phyloP scores from a whole-genome alignment of 2,329 filamentous ascomycete genomes.

The Xylaria sp. region DNA sequence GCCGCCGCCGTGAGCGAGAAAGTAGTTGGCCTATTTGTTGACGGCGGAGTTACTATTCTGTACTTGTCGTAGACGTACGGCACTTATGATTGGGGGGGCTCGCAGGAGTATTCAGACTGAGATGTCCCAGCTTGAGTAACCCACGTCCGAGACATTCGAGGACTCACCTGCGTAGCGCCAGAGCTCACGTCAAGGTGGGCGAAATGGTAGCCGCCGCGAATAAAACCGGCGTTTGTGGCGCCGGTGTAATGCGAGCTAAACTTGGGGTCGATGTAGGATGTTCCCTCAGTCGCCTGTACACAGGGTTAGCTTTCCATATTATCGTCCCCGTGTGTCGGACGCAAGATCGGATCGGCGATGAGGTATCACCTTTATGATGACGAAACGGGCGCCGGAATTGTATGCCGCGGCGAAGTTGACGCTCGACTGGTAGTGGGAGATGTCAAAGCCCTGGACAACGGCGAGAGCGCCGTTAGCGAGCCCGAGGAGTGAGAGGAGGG shows the following conservation, averaged over 20 bases:
- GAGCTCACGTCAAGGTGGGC: constrained; percentile 52
- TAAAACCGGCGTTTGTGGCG: constrained; percentile 56
- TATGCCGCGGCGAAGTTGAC: constrained; percentile 48
- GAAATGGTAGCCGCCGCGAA: constrained; percentile 63
- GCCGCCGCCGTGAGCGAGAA: constrained; percentile 58
- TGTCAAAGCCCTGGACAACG: constrained; percentile 49
- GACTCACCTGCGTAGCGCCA: constrained; percentile 54
- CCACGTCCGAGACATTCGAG: no score
- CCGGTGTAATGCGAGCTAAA: constrained; percentile 57
- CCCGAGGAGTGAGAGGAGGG: constrained; percentile 21
- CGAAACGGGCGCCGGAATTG: constrained; percentile 48
- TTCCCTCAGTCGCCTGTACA: constrained; percentile 58
- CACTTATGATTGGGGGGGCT: no score
- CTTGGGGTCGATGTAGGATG: constrained; percentile 48
- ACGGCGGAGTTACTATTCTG: no score
- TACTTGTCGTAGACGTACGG: no score
- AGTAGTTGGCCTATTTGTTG: constrained; percentile 58
- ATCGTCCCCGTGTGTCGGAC: background rate
- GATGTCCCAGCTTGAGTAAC: no score
- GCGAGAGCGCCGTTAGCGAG: constrained; percentile 36
- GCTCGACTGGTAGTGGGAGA: constrained; percentile 48
- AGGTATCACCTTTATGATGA: constrained; percentile 50
- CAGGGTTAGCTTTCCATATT: constrained; percentile 3
- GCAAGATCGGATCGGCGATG: no score
- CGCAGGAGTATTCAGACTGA: no score